Base-by-base conservation (phyloP, 164 flowering plant species). In the Nymphaea thermarum region DNA sequence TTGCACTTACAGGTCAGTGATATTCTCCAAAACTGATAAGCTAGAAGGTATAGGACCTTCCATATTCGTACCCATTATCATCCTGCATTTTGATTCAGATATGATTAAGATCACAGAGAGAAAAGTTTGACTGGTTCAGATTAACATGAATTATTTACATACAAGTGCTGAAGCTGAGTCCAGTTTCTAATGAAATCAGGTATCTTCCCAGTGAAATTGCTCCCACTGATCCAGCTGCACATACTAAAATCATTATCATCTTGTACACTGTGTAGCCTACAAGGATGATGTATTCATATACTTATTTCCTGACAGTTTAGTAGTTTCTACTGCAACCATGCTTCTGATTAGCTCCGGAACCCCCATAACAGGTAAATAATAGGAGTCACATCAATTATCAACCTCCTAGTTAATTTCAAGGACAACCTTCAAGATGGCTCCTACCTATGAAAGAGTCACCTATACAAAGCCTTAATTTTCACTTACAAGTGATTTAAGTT, bases 211-310 rank as follows among this genome's bases (percentile, higher is more conserved):
- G 90, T 77, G 41, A 89, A 63, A 18, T 18, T 16, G 67, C 53
- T 91, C 67, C 94, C 92, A 79, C 83, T 88, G 69, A 91, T 77
- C 77, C 87, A 63, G 76, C 98, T 91, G 89, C 81, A 83, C 65
- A 69, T 25, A 72, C 63, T 42, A 65, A 5, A 6, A 12, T 42
- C 3, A 16, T 68, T 47, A 43, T 11, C 43, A 55, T 42, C 43
- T 4, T 16, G 36, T 17, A 8, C 8, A 18, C 8, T 64, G 18
- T 47, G 5, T 12, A 47, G 11, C 55, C 55, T 6, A 47, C 55
- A 47, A 12, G 12, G 5, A 47, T 8, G 18, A 11, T 62, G 12
- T 25, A 11, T 11, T 11, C 18, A 25, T 25, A 25, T 25, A 25
- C 36, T 25, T 25, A 25, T 25, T 25, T 0, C 36, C 1, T 25